Evolutionary conservation across 495 filamentous ascomycete species (phyloP).

Genomic region (Rhypophila decipiens): DNA sequence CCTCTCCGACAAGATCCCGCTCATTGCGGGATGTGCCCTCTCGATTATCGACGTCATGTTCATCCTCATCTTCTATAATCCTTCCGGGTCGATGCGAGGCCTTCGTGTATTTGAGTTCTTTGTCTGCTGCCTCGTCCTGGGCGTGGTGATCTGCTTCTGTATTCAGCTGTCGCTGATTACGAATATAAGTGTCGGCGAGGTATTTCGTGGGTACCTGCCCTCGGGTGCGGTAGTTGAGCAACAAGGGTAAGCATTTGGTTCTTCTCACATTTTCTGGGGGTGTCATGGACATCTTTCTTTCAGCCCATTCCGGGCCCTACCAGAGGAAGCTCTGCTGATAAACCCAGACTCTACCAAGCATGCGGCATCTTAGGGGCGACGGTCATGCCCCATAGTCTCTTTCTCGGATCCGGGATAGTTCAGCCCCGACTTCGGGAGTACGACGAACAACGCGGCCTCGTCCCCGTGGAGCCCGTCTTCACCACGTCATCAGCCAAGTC

Average conservation of each 20-base stretch:
- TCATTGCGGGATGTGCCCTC: conserved; percentile 82
- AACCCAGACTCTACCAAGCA: conserved; percentile 65
- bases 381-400: conserved; percentile 90
- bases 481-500: conserved; percentile 18
- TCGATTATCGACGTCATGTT: conserved; percentile 79
- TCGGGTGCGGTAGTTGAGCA: conserved; percentile 64
- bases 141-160: conserved; percentile 86
- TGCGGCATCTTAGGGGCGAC: conserved; percentile 91
- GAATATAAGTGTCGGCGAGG: conserved; percentile 60
- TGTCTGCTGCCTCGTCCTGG: conserved; percentile 71
- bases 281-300: no score
- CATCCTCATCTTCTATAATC: conserved; percentile 80
- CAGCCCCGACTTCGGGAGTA: conserved; percentile 76
- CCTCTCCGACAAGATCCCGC: conserved; percentile 65
- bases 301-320: no score
- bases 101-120: conserved; percentile 75
- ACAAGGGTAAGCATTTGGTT: conserved; percentile 33
- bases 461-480: conserved; percentile 28
- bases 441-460: conserved; percentile 56
- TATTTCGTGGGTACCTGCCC: conserved; percentile 80
- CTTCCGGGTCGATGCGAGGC: conserved; percentile 64
- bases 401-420: conserved; percentile 83
- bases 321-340: no score
- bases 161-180: conserved; percentile 78
- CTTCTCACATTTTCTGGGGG: no score